Evolutionary conservation across 129 eudicot species (phyloP), one percentile per base, ranked within the genome.

Genomic region (Flaveria trinervia): DNA sequence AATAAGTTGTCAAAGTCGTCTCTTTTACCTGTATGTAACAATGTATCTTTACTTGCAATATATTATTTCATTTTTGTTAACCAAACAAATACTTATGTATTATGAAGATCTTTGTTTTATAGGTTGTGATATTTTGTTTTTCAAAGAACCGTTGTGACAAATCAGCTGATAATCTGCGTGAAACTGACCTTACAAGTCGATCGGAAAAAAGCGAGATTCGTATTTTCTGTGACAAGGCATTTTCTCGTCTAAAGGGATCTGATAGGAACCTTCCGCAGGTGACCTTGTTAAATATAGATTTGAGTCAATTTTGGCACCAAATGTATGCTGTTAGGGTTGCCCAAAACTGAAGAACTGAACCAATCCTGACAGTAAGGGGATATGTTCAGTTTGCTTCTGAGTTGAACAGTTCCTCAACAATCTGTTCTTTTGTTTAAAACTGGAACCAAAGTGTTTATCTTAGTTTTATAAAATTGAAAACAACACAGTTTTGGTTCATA

Each of bases 221-320:
- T 15, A 71, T 92, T 14, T 95, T 95, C 70, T 95, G 97, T 85
- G 97, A 95, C 79, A 92, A 89, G 82, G 99, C 99, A 81, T 91
- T 95, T 83, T 88, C 96, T 9, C 86, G 97, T 69, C 90, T 95
- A 50, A 95, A 95, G 78, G 99, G 99, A 82, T 95, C 97, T 45
- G 97, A 95, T 81, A 88, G 97, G 80, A 89, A 89, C 81, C 80
- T 95, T 75, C 97, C 99, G 14, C 97, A 92, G 99, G 99, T 95
- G 18, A 49, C 15, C 52, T 6, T 15, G 28, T 61, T 50, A 41
- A 13, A 2, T 62, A 39, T 68, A 22, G 69, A 25, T 17, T 49
- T 61, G 57, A 62, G 20, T 54, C 51, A 46, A 45, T 67, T 50
- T 76, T 73, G 43, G 60, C 45, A 54, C 49, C 78, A 75, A 39